Conservation (phyloP, 139 green algal genomes). For the Closterium sp. region DNA sequence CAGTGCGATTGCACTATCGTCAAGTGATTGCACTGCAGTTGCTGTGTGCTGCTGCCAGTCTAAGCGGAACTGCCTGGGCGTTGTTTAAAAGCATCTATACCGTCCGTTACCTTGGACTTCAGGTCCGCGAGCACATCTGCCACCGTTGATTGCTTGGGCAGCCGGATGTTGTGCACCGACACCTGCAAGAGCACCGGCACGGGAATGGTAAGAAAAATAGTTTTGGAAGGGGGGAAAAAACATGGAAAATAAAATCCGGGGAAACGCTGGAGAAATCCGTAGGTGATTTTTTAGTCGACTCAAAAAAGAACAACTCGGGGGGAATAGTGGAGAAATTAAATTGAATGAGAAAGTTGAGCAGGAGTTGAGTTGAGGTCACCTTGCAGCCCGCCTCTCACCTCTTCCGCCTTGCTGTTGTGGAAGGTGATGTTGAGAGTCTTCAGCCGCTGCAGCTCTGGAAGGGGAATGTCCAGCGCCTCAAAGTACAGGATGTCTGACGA, state of each 20-base stretch:
- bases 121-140: conserved; percentile 68
- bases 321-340: not conserved
- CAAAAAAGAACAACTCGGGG: not conserved
- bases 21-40: no score
- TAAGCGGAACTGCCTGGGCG: not conserved
- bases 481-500: conserved; percentile 81
- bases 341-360: not conserved
- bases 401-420: conserved; percentile 75
- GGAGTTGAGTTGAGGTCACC: no score
- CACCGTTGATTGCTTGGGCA: conserved; percentile 70
- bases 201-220: not conserved
- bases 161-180: conserved; percentile 64
- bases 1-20: not conserved
- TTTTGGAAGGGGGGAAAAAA: not conserved
- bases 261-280: not conserved
- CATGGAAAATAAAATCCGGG: not conserved
- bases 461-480: conserved; percentile 88
- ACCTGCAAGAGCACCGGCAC: conserved; percentile 11
- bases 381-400: conserved; percentile 46
- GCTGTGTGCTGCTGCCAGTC: no score
- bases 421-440: conserved; percentile 69
- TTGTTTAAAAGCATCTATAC: not conserved
- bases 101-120: conserved; percentile 2
- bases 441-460: conserved; percentile 78
- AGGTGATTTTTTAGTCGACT: no score